These are phyloP conservation scores for Graphiopsis chlorocephala DNA, from an alignment of 2,329 filamentous ascomycete species.

Conservation along the genomic window DNA sequence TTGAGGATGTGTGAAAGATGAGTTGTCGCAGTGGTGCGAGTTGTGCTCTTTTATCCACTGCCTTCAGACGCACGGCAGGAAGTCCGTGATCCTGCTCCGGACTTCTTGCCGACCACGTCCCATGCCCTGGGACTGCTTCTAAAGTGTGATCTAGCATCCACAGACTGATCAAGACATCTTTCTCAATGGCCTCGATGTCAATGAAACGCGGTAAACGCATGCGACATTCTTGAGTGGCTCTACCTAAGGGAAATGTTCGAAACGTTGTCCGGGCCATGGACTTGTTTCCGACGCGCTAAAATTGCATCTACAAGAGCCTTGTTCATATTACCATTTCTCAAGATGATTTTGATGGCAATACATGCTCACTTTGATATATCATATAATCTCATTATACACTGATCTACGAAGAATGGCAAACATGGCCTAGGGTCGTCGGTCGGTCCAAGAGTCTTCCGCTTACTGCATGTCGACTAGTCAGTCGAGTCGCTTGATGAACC, in stretches of 20 bases:
- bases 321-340: not conserved
- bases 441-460: not conserved
- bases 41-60: not conserved
- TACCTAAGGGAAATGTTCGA: not conserved
- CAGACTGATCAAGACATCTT: not conserved
- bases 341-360: not conserved
- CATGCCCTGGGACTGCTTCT: not conserved
- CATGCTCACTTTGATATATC: not conserved
- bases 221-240: not conserved
- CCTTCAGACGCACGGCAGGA: not conserved
- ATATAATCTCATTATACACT: not conserved
- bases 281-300: not conserved
- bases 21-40: not conserved
- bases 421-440: no score
- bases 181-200: not conserved
- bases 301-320: not conserved
- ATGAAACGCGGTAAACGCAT: not conserved
- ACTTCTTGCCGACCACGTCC: not conserved
- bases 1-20: not conserved
- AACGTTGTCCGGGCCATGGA: not conserved
- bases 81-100: not conserved
- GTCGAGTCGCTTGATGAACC: not conserved
- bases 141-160: not conserved
- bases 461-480: not conserved
- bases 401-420: not conserved